Evolutionary conservation across 129 eudicot species (phyloP).

Genomic region (Oenanthe sinensis): DNA sequence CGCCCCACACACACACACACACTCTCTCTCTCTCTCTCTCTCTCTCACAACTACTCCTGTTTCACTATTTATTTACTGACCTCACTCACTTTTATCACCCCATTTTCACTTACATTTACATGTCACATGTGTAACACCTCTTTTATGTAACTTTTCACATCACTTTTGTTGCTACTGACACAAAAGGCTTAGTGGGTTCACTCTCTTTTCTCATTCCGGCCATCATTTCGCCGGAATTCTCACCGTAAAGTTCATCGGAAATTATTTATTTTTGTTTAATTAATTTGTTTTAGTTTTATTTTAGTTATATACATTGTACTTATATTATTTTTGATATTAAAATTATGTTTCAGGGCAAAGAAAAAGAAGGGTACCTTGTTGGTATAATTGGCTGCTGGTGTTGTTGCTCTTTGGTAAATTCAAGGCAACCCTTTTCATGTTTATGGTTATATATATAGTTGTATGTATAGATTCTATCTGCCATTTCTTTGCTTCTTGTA

Average conservation of each 20-base stretch:
- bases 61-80: not conserved
- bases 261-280: not conserved
- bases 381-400: not conserved
- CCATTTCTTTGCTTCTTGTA: not conserved
- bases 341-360: not conserved
- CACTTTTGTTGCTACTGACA: not conserved
- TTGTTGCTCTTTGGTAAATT: not conserved
- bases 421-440: not conserved
- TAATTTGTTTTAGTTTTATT: no score
- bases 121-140: not conserved
- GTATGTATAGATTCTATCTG: not conserved
- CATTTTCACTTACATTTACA: not conserved
- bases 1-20: not conserved
- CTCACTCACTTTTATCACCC: not conserved
- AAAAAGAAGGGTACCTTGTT: not conserved
- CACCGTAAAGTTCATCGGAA: conserved; percentile 6
- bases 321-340: not conserved
- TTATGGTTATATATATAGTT: not conserved
- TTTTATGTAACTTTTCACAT: not conserved
- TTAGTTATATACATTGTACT: not conserved
- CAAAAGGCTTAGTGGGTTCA: not conserved
- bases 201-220: not conserved
- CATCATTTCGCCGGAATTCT: not conserved
- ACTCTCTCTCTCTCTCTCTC: no score
- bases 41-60: not conserved